These are phyloP conservation scores for Ramichloridium luteum DNA, from an alignment of 2,329 filamentous ascomycete species.

Conservation along the genomic window DNA sequence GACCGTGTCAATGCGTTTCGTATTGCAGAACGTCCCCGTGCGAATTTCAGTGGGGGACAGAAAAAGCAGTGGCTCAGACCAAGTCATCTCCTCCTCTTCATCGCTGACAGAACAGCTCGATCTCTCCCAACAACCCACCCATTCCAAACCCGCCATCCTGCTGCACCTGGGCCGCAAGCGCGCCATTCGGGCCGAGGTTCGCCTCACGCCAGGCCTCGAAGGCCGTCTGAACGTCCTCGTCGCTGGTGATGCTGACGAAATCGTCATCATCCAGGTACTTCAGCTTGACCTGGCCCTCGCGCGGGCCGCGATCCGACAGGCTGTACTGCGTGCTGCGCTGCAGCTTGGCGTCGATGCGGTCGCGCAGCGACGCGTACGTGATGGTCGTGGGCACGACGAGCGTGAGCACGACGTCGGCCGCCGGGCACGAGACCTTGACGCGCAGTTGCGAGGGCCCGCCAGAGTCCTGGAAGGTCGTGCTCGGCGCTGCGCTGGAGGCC, in stretches of 20 bases:
- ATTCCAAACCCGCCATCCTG: slow-evolving; percentile 36
- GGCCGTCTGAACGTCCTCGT: slow-evolving; percentile 92
- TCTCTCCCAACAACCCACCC: slow-evolving; percentile 62
- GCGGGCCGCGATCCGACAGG: slow-evolving; percentile 53
- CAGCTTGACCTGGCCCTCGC: slow-evolving; percentile 49
- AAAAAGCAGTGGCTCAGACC: too few species aligned
- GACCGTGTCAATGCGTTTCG: too few species aligned
- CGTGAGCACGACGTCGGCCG: slow-evolving; percentile 77
- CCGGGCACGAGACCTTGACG: slow-evolving; percentile 75
- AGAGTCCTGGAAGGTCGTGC: slow-evolving; percentile 1
- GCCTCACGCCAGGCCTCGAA: slow-evolving; percentile 90
- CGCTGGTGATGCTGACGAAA: slow-evolving; percentile 83
- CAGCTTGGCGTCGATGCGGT: slow-evolving; percentile 92
- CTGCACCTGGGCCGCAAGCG: slow-evolving; percentile 2
- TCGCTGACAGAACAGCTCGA: slow-evolving; percentile 69
- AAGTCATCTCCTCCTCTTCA: too few species aligned
- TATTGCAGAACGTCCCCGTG: too few species aligned
- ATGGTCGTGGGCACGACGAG: slow-evolving; percentile 96
- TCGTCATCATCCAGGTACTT: slow-evolving; percentile 90
- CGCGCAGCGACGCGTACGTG: slow-evolving; percentile 81
- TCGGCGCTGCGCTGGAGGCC: too few species aligned
- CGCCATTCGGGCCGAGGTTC: too few species aligned
- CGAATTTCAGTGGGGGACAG: too few species aligned
- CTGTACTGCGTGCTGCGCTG: slow-evolving; percentile 74
- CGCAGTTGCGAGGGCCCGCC: slow-evolving; percentile 60